Conservation (phyloP, 1,284 basidiomycete genomes). For the Cutaneotrichosporon arboriforme region DNA sequence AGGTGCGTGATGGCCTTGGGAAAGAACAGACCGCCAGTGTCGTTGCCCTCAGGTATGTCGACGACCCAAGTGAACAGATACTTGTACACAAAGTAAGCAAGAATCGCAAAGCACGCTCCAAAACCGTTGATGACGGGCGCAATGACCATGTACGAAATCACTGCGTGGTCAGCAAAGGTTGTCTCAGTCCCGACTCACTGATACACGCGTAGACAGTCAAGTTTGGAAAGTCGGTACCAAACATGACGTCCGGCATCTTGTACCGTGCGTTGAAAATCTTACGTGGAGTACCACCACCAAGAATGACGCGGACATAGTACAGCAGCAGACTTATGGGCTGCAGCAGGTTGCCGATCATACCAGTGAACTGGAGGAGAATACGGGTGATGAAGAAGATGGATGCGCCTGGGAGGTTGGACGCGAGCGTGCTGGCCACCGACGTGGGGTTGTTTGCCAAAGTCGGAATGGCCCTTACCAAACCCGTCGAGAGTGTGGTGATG, state of each 20-base stretch:
- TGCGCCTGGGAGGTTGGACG: slow-evolving; percentile 61
- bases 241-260: slow-evolving; percentile 47
- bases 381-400: slow-evolving; percentile 76
- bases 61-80: slow-evolving; percentile 76
- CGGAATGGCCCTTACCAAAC: slow-evolving; percentile 53
- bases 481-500: slow-evolving; percentile 63
- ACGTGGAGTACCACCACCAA: slow-evolving; percentile 51
- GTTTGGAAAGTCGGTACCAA: slow-evolving; percentile 74
- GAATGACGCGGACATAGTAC: slow-evolving; percentile 60
- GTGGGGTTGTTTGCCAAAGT: slow-evolving; percentile 50
- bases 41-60: slow-evolving; percentile 64
- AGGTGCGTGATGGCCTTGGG: slow-evolving; percentile 88
- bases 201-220: slow-evolving; percentile 72
- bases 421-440: slow-evolving; percentile 54
- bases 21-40: slow-evolving; percentile 94
- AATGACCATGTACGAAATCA: slow-evolving; percentile 78
- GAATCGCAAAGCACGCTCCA: slow-evolving; percentile 71
- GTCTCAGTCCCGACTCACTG: slow-evolving; percentile 52
- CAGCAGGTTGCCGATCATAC: slow-evolving; percentile 50
- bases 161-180: slow-evolving; percentile 40
- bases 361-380: slow-evolving; percentile 53
- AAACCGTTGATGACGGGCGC: slow-evolving; percentile 92
- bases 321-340: slow-evolving; percentile 60
- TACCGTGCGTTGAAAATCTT: slow-evolving; percentile 50
- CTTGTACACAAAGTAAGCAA: slow-evolving; percentile 82